Evolutionary conservation across 495 filamentous ascomycete genomes (phyloP).

Genomic region (Penicillium antarcticum): DNA sequence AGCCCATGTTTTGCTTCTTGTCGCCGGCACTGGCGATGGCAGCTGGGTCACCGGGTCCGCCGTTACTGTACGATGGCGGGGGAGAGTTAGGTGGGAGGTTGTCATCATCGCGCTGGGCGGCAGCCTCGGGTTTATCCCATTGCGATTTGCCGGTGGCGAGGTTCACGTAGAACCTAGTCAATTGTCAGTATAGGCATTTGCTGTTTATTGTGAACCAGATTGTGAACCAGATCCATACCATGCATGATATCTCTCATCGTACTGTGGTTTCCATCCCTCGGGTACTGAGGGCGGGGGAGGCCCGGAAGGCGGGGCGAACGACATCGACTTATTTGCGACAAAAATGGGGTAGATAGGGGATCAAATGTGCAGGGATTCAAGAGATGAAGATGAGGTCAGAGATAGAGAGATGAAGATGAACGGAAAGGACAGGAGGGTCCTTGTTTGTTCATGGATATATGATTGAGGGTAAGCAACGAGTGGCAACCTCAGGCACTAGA

Average conservation of each 20-base stretch:
- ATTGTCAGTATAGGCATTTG: slow-evolving; percentile 12
- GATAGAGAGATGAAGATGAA: not conserved
- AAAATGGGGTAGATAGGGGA: not conserved
- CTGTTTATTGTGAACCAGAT: not conserved
- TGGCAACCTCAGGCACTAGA: not conserved
- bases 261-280: slow-evolving; percentile 82
- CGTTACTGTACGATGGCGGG: slow-evolving; percentile 62
- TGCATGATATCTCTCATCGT: slow-evolving; percentile 71
- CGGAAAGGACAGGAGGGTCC: not conserved
- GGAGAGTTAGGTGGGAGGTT: slow-evolving; percentile 47
- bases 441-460: not conserved
- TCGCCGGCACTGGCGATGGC: slow-evolving; percentile 39
- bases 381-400: no score
- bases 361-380: not conserved
- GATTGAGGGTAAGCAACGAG: not conserved
- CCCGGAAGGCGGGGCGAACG: slow-evolving; percentile 58
- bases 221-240: slow-evolving; percentile 53
- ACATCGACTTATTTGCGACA: slow-evolving; percentile 22
- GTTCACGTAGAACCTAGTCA: slow-evolving; percentile 80
- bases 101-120: slow-evolving; percentile 46
- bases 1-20: slow-evolving; percentile 52
- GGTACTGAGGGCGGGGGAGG: slow-evolving; percentile 87
- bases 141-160: slow-evolving; percentile 79
- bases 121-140: slow-evolving; percentile 75
- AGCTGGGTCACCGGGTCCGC: slow-evolving; percentile 34